phyloP scores from a whole-genome alignment of 1,139 yeast species.

The Saccharomyces hybrid region DNA sequence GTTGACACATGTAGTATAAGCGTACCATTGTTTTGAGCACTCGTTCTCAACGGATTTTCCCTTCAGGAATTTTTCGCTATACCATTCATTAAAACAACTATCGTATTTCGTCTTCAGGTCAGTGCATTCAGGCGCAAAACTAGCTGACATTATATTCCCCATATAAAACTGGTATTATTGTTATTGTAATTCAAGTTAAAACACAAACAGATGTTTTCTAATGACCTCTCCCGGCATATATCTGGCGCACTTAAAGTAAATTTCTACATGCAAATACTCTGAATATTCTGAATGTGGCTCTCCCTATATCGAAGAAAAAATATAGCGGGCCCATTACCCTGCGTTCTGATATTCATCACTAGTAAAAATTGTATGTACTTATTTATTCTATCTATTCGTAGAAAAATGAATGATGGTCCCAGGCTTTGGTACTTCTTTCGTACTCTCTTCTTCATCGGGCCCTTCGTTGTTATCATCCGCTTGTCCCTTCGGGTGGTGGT shows the following conservation, averaged over 20 bases:
- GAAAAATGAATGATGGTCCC: constrained; percentile 20
- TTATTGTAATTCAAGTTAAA: neutral
- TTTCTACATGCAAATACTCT: neutral
- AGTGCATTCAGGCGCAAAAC: constrained; percentile 96
- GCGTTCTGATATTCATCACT: neutral
- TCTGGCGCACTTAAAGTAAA: neutral
- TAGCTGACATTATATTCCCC: constrained; percentile 80
- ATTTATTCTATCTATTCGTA: constrained; percentile 5
- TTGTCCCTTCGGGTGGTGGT: neutral
- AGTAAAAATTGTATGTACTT: neutral
- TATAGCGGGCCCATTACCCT: neutral
- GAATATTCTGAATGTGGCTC: neutral
- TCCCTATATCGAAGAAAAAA: neutral
- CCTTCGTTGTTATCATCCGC: neutral
- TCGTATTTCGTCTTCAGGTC: constrained; percentile 78
- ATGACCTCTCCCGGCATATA: neutral
- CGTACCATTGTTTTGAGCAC: constrained; percentile 83
- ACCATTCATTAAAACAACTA: constrained; percentile 91
- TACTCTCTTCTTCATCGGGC: constrained; percentile 12
- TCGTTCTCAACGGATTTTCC: constrained; percentile 43
- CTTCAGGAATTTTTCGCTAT: constrained; percentile 59
- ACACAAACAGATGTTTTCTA: neutral
- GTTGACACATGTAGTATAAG: constrained; percentile 78
- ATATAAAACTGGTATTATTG: constrained; percentile 28
- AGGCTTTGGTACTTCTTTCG: constrained; percentile 16